Evolutionary conservation across 805 yeast species (phyloP), one percentile per base, ranked within the genome.

Genomic region (Metschnikowia colocasiae): DNA sequence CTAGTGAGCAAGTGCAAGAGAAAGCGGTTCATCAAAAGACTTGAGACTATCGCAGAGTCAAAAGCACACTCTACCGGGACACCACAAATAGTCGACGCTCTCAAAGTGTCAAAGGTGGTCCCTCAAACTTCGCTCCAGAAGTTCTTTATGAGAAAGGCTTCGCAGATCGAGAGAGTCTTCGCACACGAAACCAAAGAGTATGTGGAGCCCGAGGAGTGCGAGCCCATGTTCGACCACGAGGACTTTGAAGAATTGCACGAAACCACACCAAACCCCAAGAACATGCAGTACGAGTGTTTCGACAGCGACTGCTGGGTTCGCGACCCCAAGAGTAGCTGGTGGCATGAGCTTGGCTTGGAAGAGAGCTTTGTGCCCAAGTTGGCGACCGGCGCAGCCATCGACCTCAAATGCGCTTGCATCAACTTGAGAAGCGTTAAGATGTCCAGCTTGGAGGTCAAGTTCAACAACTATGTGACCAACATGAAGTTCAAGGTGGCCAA

Each of bases 261-360:
- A 9, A 19, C 20, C 13, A 9, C n/a, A 4, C 9, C 42, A n/a
- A 20, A 8, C 27, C 16, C 29, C n/a, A 6, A 31, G 2, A 31
- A 20, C 13, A 25, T n/a, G 13, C 15, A 31, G 23, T 40, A 30
- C 6, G 37, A 22, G 6, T 12, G 13, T 1, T 40, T 40, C 16
- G 43, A 40, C 16, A 12, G 23, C 6, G 36, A 32, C 23, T 40
- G 36, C 20, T 40, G 43, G 43, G 29, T 40, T 13, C 9, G 43
- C 10, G 27, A 18, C 16, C 29, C 37, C 10, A 30, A 40, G 22
- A 31, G 36, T 9, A 12, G 9, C 7, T 40, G 35, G 43, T 40
- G 43, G 43, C 29, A 40, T n/a, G 43, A 40, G 27, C 43, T 40
- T 16, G 43, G 19, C 4, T 26, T 40, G 15, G 43, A 40, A 10